Evolutionary conservation across 768 basidiomycete genomes (phyloP), one percentile per base, ranked within the genome.

Genomic region (Leccinellum albellum): DNA sequence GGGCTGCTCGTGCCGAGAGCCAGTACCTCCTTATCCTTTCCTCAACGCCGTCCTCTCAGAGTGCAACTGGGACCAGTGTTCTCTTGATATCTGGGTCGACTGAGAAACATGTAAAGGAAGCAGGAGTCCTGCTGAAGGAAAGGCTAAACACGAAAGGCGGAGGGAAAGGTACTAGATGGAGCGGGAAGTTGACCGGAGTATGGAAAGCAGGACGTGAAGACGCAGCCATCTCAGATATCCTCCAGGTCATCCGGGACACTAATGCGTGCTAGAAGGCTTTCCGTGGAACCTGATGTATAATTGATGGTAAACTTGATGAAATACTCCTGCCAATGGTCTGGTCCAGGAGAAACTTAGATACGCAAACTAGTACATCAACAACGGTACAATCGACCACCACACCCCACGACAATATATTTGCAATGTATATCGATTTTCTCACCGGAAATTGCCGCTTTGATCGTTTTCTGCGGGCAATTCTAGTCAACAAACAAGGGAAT

Each of bases 121-220:
- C 72, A 2, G 87, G 87, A 3, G 84, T 84, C 3, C 74, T 67
- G 24, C 67, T 88, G 44, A 89, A 83, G 68, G 66, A 71, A 5
- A 83, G 79, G 60, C 73, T 88, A 28, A 75, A 76, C 9, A 76
- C 88, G 48, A 92, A 86, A 73, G 91, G 91, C 7, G 91, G 91
- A 12, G 89, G 90, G 4, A 90, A 87, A 65, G 89, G 88, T 2
- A 61, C 74, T 17, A 82, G 80, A 62, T 91, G 89, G 86, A 90
- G 89, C 59, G 89, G 90, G 10, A 87, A 91, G 68, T 80, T 78
- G 54, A 76, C 70, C 7, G 89, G 89, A 0, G 69, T 69, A 37
- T 69, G 69, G 67, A 71, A 59, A 48, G 51, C 49, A 29, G 56
- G 67, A 26, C 61, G 67, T 7, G 69, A 68, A 52, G 62, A 59